Percentiles rank a stretch among this genome's conserved stretches.
phyloP scores from a whole-genome alignment of 495 filamentous ascomycete genomes.

The Copromyces sp. region DNA sequence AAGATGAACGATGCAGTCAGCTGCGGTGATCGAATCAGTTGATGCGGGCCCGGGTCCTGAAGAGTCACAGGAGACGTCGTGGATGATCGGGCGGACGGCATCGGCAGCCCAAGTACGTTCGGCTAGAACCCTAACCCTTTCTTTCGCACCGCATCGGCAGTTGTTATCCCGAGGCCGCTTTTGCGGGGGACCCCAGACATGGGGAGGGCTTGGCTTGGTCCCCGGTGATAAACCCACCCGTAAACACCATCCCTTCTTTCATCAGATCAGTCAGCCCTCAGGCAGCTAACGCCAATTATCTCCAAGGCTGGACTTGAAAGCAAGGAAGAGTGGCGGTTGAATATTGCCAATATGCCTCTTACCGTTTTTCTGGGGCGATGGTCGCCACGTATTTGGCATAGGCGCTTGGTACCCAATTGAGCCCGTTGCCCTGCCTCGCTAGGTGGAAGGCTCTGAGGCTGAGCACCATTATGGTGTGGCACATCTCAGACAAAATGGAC shows the following conservation, averaged over 20 bases:
- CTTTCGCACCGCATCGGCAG: neutral
- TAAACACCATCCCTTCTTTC: neutral
- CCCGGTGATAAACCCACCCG: neutral
- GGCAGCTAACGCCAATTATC: neutral
- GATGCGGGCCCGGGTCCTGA: neutral
- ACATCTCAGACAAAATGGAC: neutral
- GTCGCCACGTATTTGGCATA: neutral
- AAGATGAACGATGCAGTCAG: neutral
- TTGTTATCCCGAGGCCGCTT: neutral
- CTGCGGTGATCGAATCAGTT: neutral
- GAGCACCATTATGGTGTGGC: neutral
- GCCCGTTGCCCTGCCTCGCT: neutral
- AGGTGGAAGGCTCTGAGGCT: neutral
- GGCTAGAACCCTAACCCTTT: neutral
- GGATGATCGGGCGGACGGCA: neutral
- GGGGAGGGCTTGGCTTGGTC: neutral
- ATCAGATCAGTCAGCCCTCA: neutral
- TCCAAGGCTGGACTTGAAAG: neutral
- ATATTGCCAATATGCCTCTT: neutral
- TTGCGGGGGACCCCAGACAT: neutral
- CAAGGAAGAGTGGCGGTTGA: neutral
- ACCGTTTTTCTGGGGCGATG: neutral
- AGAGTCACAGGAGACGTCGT: neutral
- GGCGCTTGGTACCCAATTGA: neutral
- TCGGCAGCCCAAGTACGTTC: neutral